Evolutionary conservation across 495 filamentous ascomycete species (phyloP).

Genomic region (Rhypophila decipiens): DNA sequence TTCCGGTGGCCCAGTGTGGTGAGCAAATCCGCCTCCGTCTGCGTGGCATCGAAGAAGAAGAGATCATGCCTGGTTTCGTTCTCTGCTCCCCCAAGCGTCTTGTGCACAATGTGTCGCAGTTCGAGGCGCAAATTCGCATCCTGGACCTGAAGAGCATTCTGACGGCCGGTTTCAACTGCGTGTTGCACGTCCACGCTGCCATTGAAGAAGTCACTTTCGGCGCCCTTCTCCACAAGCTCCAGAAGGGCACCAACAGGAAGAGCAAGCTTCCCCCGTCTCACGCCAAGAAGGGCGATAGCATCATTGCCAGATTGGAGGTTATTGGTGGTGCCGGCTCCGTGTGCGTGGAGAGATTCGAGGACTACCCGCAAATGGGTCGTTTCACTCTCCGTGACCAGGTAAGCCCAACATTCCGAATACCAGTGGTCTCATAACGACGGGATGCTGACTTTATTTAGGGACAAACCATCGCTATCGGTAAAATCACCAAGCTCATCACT

Average conservation of each 20-base stretch:
- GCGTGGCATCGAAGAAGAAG: conserved; percentile 93
- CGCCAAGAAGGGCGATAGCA: conserved; percentile 83
- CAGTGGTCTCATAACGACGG: too few relatives aligned
- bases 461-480: conserved; percentile 95
- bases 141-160: conserved; percentile 95
- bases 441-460: conserved; percentile 44
- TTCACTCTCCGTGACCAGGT: conserved; percentile 96
- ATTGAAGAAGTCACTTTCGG: conserved; percentile 93
- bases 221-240: conserved; percentile 82
- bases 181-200: conserved; percentile 84
- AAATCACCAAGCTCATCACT: conserved; percentile 76
- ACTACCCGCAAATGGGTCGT: conserved; percentile 87
- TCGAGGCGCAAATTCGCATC: conserved; percentile 94
- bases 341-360: conserved; percentile 88
- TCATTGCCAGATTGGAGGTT: conserved; percentile 87
- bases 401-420: too few relatives aligned
- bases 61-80: conserved; percentile 91
- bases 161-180: conserved; percentile 71
- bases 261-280: conserved; percentile 89
- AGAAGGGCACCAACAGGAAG: conserved; percentile 92
- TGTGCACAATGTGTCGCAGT: conserved; percentile 81
- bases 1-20: conserved; percentile 71
- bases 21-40: conserved; percentile 92
- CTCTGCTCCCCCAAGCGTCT: conserved; percentile 86
- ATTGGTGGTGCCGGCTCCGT: conserved; percentile 77